phyloP scores from a whole-genome alignment of 805 yeast species.

The Barnettozyma siamensis region DNA sequence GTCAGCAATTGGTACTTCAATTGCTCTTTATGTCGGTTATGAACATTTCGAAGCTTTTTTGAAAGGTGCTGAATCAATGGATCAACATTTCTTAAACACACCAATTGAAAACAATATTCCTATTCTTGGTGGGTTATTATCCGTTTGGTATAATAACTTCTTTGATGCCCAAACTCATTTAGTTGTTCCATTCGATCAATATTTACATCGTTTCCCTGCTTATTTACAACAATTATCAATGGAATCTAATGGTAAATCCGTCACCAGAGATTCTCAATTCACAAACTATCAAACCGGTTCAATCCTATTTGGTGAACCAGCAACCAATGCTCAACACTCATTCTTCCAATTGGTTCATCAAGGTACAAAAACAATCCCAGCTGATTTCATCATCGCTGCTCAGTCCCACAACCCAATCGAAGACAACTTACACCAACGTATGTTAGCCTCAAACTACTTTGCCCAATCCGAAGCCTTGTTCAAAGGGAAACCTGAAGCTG shows the following conservation, averaged over 20 bases:
- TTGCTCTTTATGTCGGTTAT: constrained; percentile 90
- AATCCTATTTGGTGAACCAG: constrained; percentile 96
- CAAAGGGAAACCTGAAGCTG: constrained; percentile 86
- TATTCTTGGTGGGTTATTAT: constrained; percentile 83
- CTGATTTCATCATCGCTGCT: constrained; percentile 96
- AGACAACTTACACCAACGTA: constrained; percentile 87
- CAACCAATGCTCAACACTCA: constrained; percentile 98
- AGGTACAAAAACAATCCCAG: constrained; percentile 95
- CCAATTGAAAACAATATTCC: constrained; percentile 93
- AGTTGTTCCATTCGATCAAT: constrained; percentile 98
- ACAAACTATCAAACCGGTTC: constrained; percentile 95
- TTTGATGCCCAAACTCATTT: constrained; percentile 96
- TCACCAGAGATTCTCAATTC: constrained; percentile 85
- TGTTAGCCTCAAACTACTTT: constrained; percentile 98
- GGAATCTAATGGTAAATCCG: constrained; percentile 99
- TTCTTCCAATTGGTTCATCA: constrained; percentile 99
- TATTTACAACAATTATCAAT: constrained; percentile 96
- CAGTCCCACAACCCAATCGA: constrained; percentile 97
- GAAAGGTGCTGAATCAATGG: constrained; percentile 97
- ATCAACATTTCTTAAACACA: constrained; percentile 78
- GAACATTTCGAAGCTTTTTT: constrained; percentile 90
- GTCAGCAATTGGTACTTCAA: constrained; percentile 97
- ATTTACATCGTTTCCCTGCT: constrained; percentile 98
- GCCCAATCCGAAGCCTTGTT: constrained; percentile 98
- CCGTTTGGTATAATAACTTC: constrained; percentile 99